Evolutionary conservation across 176 grass and related monocot species (phyloP), one percentile per base, ranked within the genome.

Genomic region (Eremochloa ophiuroides): DNA sequence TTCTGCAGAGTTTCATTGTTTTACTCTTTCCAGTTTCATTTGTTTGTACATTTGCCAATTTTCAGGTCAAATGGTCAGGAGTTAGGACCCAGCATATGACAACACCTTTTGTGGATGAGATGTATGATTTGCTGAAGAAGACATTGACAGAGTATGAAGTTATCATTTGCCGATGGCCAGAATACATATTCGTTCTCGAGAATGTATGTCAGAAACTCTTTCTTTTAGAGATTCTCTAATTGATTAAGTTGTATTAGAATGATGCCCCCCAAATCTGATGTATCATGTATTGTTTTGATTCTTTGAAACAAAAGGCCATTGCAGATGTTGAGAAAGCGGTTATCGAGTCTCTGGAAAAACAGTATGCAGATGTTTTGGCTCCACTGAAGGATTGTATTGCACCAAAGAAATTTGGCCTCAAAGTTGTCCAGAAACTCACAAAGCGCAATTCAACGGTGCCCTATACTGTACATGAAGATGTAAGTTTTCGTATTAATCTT

Each of bases 291-390:
- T 69, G 26, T 87, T 85, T 84, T 73, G 22, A 47, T 88, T 86
- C 9, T 34, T 81, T 87, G 59, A 59, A 80, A 85, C 86, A 42
- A 90, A 83, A 99, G 96, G 96, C 96, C 41, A 95, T 99, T 91
- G 96, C 91, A 80, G 96, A 99, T 95, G 81, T 99, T 80, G 93
- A 99, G 89, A 99, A 99, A 75, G 93, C 96, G 41, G 85, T 91
- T 43, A 82, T 95, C 15, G 87, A 93, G 55, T 82, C 96, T 70
- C 77, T 99, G 38, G 93, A 99, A 80, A 95, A 86, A 51, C 96
- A 99, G 68, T 99, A 99, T 78, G 91, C 69, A 35, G 96, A 95
- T 88, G 89, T 93, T 67, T 78, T 99, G 87, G 88, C 91, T 66
- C 96, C 96, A 53, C 64, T 99, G 20, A 99, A 95, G 81, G 96